Conservation (phyloP, 2,329 filamentous ascomycete species). For the Aspergillus calidoustus region DNA sequence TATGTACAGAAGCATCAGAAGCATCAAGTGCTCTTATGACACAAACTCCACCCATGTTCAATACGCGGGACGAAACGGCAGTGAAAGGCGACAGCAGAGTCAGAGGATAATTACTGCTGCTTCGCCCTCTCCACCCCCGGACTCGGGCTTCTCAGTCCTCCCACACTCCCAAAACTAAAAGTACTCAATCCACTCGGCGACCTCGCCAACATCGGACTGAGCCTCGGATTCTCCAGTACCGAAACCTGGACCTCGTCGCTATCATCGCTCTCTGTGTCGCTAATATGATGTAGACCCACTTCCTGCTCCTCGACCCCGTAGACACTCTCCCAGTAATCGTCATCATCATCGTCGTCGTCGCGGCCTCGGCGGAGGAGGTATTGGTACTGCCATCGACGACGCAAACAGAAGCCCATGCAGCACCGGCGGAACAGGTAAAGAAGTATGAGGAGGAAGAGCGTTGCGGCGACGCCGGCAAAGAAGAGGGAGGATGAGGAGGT, state of each 20-base stretch:
- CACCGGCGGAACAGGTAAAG: conserved; percentile 6
- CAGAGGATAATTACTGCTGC: neutral
- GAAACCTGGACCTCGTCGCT: conserved; percentile 3
- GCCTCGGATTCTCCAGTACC: neutral
- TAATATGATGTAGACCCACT: neutral
- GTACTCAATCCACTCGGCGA: neutral
- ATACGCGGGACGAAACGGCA: neutral
- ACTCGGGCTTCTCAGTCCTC: neutral
- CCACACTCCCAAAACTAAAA: neutral
- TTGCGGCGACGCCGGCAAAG: neutral
- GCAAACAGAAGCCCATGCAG: neutral
- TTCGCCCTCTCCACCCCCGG: neutral
- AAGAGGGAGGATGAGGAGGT: neutral
- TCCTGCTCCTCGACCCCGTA: neutral
- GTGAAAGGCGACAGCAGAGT: neutral
- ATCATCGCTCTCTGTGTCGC: conserved; percentile 5
- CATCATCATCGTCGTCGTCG: neutral
- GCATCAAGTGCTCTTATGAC: no score
- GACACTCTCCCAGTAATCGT: neutral
- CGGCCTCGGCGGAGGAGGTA: neutral
- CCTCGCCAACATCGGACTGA: neutral
- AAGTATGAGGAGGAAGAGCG: neutral
- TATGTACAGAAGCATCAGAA: neutral
- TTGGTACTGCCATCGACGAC: neutral
- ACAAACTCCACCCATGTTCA: neutral